phyloP scores from a whole-genome alignment of 2,329 filamentous ascomycete species.

The Verticillium isaacii region DNA sequence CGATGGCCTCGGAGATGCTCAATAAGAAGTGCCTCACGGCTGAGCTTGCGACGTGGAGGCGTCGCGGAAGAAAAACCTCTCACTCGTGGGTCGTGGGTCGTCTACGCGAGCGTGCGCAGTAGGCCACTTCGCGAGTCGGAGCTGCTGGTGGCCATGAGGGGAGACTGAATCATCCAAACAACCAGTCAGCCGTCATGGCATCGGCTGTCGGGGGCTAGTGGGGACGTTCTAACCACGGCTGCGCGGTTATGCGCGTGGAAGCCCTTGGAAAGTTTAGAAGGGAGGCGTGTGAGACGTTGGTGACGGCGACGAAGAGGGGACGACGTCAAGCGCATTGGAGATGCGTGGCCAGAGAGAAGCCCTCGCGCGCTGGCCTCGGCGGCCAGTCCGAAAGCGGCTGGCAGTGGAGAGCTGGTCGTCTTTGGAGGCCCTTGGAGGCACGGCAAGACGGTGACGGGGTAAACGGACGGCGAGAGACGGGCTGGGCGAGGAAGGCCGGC shows the following conservation, averaged over 20 bases:
- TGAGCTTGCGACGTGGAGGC: background rate
- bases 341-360: background rate
- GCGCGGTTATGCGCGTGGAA: background rate
- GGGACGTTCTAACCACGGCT: background rate
- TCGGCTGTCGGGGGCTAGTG: background rate
- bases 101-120: background rate
- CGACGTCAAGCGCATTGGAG: background rate
- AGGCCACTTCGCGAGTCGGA: background rate
- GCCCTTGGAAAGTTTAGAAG: background rate
- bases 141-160: background rate
- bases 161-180: background rate
- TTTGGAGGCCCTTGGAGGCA: background rate
- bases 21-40: background rate
- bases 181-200: background rate
- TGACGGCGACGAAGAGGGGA: background rate
- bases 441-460: background rate
- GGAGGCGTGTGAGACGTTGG: background rate
- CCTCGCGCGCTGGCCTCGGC: background rate
- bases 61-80: background rate
- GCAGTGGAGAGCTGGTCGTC: background rate
- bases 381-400: background rate
- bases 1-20: background rate
- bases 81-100: background rate
- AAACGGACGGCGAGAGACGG: background rate
- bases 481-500: background rate